Evolutionary conservation across 169 alveolate genomes (phyloP).

Genomic region (Plasmodium inui): DNA sequence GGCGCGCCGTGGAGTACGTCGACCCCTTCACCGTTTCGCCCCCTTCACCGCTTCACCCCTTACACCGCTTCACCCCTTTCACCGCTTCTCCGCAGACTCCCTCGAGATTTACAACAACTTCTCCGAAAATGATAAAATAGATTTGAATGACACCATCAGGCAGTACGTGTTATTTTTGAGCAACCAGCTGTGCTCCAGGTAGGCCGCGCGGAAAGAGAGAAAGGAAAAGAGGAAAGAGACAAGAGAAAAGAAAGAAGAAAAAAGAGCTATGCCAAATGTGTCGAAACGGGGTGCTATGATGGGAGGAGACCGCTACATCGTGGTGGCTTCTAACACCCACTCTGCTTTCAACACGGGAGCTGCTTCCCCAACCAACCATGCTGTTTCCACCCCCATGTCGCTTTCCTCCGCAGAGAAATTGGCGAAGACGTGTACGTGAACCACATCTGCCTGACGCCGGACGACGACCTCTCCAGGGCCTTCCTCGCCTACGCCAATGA

Average conservation of each 20-base stretch:
- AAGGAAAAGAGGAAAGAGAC: conserved; percentile 2
- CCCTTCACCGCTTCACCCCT: background rate
- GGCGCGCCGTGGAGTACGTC: background rate
- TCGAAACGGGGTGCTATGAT: background rate
- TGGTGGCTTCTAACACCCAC: too few relatives aligned
- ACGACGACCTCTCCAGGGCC: background rate
- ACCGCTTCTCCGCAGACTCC: conserved; percentile 23
- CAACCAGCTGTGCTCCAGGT: conserved; percentile 64
- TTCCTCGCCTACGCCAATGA: conserved; percentile 33
- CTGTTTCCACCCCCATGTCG: background rate
- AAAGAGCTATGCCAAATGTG: background rate
- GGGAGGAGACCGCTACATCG: background rate
- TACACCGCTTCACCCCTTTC: background rate
- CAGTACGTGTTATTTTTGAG: conserved; percentile 55
- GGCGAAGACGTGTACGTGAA: conserved; percentile 22
- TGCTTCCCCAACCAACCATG: background rate
- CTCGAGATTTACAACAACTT: conserved; percentile 17
- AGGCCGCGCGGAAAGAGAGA: background rate
- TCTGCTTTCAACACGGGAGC: too few relatives aligned
- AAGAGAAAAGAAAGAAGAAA: background rate
- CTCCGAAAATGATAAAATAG: conserved; percentile 43
- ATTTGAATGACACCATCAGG: conserved; percentile 58
- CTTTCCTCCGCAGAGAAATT: conserved; percentile 22
- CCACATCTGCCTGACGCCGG: conserved; percentile 55
- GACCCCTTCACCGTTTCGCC: background rate